phyloP scores from a whole-genome alignment of 306 rosid species.

The Chamaecrista fasciculata region DNA sequence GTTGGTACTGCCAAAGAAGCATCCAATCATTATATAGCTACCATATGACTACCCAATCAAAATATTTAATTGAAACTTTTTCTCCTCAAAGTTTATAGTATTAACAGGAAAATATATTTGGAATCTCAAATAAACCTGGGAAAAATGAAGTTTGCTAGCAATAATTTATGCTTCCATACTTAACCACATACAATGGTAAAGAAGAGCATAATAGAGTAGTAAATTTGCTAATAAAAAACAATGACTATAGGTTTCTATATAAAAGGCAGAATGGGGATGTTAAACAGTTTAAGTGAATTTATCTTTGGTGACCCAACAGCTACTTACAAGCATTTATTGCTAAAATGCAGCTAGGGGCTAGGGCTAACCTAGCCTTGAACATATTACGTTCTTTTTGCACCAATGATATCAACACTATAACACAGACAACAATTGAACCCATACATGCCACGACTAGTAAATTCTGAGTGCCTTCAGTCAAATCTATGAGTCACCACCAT shows the following conservation, averaged over 20 bases:
- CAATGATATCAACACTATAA: not conserved
- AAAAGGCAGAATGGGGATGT: not conserved
- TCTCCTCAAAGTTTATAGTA: not conserved
- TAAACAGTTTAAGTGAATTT: not conserved
- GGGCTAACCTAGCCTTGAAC: constrained; percentile 4
- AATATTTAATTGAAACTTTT: constrained; percentile 15
- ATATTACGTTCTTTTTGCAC: not conserved
- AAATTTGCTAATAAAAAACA: constrained; percentile 11
- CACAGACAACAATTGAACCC: not conserved
- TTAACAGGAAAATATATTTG: constrained; percentile 7
- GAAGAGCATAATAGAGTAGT: not conserved
- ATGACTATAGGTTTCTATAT: not conserved
- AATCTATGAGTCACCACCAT: not conserved
- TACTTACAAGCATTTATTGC: constrained; percentile 22
- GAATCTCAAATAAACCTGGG: not conserved
- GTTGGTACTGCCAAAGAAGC: constrained; percentile 30
- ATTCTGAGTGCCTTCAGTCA: not conserved
- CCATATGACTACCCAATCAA: not conserved
- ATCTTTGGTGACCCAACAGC: constrained; percentile 9
- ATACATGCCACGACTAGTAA: not conserved
- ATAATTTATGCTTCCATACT: constrained; percentile 13
- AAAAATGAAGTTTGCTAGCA: constrained; percentile 4
- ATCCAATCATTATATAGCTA: not conserved
- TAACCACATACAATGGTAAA: not conserved
- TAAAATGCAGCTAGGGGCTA: constrained; percentile 9